Evolutionary conservation across 2,329 filamentous ascomycete genomes (phyloP).

Genomic region (Thielaviopsis ethacetica): DNA sequence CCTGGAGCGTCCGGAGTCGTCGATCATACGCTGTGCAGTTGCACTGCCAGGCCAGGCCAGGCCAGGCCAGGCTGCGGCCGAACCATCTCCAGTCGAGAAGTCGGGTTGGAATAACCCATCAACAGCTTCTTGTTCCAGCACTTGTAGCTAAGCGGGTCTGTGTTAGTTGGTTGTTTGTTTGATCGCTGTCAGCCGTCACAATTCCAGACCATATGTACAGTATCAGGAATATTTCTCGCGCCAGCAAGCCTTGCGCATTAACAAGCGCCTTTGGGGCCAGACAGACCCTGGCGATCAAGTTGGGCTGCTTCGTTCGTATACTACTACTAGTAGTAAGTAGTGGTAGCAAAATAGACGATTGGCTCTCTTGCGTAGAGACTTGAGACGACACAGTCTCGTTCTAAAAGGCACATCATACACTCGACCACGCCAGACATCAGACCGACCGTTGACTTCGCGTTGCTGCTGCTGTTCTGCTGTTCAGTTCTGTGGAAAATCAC

Average conservation of each 20-base stretch:
- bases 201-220: neutral
- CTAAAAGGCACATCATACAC: neutral
- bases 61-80: too few relatives aligned
- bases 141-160: too few relatives aligned
- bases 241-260: neutral
- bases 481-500: too few relatives aligned
- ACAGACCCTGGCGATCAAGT: neutral
- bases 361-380: neutral
- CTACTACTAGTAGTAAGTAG: too few relatives aligned
- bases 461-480: too few relatives aligned
- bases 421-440: neutral
- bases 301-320: neutral
- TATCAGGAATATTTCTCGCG: neutral
- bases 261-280: neutral
- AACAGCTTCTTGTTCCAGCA: too few relatives aligned
- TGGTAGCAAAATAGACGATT: too few relatives aligned
- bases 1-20: neutral
- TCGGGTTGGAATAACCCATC: too few relatives aligned
- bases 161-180: constrained; percentile 1
- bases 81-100: too few relatives aligned
- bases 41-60: neutral
- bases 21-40: neutral
- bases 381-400: neutral
- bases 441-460: too few relatives aligned
- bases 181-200: constrained; percentile 8